These are phyloP conservation scores for Melanopsichium pennsylvanicum DNA, from an alignment of 1,284 basidiomycete species.

Conservation along the genomic window DNA sequence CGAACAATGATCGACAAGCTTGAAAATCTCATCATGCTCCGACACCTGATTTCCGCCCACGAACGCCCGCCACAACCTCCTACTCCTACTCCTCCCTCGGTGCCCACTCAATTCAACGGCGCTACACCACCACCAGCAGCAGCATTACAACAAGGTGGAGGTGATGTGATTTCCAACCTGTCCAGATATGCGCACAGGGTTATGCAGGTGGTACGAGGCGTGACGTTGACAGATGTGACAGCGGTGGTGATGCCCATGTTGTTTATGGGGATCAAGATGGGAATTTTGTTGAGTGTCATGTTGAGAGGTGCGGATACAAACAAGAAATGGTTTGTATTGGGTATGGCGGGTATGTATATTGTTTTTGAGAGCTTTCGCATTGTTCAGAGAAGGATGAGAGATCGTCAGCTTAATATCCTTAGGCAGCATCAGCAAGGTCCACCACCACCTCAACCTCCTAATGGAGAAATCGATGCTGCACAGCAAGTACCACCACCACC, in stretches of 20 bases:
- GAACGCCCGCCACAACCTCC: not conserved
- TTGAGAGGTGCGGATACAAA: constrained; percentile 30
- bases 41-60: constrained; percentile 6
- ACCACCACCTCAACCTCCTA: not conserved
- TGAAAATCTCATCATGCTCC: constrained; percentile 29
- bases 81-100: not conserved
- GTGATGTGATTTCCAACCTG: not conserved
- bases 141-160: constrained; percentile 8
- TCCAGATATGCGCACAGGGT: not conserved
- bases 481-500: not conserved
- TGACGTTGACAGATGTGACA: constrained; percentile 25
- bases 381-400: constrained; percentile 24
- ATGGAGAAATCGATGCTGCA: not conserved
- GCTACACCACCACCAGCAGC: not conserved
- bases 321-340: constrained; percentile 41
- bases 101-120: not conserved
- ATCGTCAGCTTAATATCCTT: constrained; percentile 10
- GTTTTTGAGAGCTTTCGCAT: constrained; percentile 39
- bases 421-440: not conserved
- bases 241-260: constrained; percentile 38
- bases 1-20: constrained; percentile 26
- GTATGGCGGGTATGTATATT: constrained; percentile 36
- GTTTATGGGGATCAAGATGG: constrained; percentile 47
- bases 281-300: constrained; percentile 48
- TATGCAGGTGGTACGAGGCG: not conserved